Evolutionary conservation across 768 basidiomycete species (phyloP), one percentile per base, ranked within the genome.

Genomic region (Kwoniella sp.): DNA sequence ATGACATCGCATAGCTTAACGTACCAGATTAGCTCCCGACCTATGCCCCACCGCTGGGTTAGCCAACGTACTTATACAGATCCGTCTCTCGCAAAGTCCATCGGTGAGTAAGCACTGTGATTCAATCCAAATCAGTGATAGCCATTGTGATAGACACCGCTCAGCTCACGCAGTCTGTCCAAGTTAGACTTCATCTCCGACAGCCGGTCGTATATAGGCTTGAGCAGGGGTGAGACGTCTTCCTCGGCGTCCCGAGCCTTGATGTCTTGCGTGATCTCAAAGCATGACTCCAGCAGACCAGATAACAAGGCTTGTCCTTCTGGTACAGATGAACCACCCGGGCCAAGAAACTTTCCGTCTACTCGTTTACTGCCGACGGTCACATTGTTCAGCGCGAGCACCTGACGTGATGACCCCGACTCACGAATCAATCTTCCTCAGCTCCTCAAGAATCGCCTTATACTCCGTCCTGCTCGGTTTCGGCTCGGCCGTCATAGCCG

Each of bases 181-280:
- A 99, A 79, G 73, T 96, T 88, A 6, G 82, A 78, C 47, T 91
- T 82, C 65, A 98, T 84, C 65, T 87, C 87, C 55, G 78, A 81
- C 63, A 99, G 80, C 20, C 95, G 83, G 67, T 99, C 95, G 70
- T 91, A 87, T 56, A 96, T 92, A 1, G 91, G 89, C 67, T 89
- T 88, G 44, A 95, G 80, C 2, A 86, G 84, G 15, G 83, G 82
- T 1, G 87, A 81, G 17, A 96, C 88, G 68, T 91, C 83, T 38
- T 93, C 89, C 60, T 74, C 73, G 26, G 76, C 74, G 39, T 95
- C 89, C 56, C 87, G 80, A 3, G 91, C 91, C 61, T 88, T 86
- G 77, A 99, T 92, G 74, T 98, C 92, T 72, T 98, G 90, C 19
- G 83, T 77, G 51, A 98, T 86, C 49, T 98, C 91, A 72, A 98